Conservation (phyloP, 2,329 filamentous ascomycete species). For the Dactylellina drechsleri region DNA sequence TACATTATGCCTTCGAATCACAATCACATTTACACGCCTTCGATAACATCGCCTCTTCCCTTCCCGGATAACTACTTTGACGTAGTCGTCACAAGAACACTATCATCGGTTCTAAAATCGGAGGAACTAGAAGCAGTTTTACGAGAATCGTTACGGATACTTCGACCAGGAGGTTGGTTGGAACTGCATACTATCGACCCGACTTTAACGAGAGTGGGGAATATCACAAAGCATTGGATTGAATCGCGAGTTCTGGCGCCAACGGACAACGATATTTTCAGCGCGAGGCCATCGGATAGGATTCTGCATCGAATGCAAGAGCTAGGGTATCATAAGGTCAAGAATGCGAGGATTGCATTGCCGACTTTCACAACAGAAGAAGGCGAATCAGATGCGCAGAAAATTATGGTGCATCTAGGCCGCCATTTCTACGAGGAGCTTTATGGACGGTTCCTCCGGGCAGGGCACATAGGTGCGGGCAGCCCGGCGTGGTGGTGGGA, state of each 20-base stretch:
- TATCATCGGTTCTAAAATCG: constrained; percentile 51
- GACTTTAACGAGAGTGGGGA: constrained; percentile 48
- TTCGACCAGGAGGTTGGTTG: constrained; percentile 55
- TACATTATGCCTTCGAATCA: constrained; percentile 53
- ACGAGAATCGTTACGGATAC: constrained; percentile 49
- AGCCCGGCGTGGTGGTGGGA: constrained; percentile 55
- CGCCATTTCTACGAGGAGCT: constrained; percentile 55
- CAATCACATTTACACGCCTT: constrained; percentile 51
- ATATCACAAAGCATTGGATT: constrained; percentile 55
- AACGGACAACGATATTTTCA: constrained; percentile 54
- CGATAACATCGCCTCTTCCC: constrained; percentile 51
- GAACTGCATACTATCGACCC: constrained; percentile 55
- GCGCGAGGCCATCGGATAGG: constrained; percentile 51
- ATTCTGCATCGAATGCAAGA: constrained; percentile 53
- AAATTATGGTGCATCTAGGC: constrained; percentile 54
- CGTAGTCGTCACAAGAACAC: constrained; percentile 49
- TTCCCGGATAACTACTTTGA: constrained; percentile 55
- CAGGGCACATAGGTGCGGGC: constrained; percentile 51
- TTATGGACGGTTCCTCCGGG: constrained; percentile 53
- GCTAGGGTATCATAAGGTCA: constrained; percentile 52
- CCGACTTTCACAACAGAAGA: constrained; percentile 43
- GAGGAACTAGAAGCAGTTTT: constrained; percentile 49
- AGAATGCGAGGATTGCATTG: constrained; percentile 54
- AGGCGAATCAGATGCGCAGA: constrained; percentile 53
- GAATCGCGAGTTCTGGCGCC: constrained; percentile 51